Evolutionary conservation across 2,329 filamentous ascomycete species (phyloP).

Genomic region (Tolypocladium endophyticum): DNA sequence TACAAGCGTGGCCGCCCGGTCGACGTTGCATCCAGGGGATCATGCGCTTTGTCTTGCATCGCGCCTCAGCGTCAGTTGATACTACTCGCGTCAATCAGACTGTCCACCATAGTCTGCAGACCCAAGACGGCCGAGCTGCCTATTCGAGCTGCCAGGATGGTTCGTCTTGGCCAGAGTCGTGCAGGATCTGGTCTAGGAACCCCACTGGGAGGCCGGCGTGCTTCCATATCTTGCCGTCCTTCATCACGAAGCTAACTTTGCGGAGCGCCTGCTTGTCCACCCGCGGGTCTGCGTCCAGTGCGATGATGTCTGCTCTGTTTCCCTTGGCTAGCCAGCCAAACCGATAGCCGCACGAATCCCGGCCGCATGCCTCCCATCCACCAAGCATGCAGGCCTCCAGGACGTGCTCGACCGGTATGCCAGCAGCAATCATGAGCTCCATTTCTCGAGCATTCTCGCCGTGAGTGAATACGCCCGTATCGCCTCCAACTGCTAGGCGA

Average conservation of each 20-base stretch:
- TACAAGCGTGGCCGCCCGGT: not conserved
- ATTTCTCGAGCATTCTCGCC: slow-evolving; percentile 42
- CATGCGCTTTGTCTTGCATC: not conserved
- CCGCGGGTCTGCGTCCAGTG: slow-evolving; percentile 10
- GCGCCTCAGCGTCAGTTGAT: not conserved
- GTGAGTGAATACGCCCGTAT: slow-evolving; percentile 42
- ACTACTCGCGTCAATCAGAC: not conserved
- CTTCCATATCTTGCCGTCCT: slow-evolving; percentile 42
- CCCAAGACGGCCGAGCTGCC: not conserved
- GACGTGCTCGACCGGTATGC: slow-evolving; percentile 37
- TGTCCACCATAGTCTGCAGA: not conserved
- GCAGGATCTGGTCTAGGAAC: not conserved
- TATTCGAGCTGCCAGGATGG: not conserved
- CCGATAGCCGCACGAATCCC: slow-evolving; percentile 35
- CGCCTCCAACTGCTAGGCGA: slow-evolving; percentile 39
- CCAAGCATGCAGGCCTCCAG: slow-evolving; percentile 41
- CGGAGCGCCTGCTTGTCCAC: slow-evolving; percentile 29
- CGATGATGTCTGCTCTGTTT: slow-evolving; percentile 3
- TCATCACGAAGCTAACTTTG: slow-evolving; percentile 45
- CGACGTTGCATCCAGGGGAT: not conserved
- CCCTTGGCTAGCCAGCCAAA: slow-evolving; percentile 43
- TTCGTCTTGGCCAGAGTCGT: not conserved
- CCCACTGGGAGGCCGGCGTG: slow-evolving; percentile 10
- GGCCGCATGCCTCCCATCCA: slow-evolving; percentile 43
- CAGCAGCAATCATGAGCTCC: slow-evolving; percentile 41